Base-by-base conservation (phyloP, 1,139 yeast species). In the Kluyveromyces sp. region DNA sequence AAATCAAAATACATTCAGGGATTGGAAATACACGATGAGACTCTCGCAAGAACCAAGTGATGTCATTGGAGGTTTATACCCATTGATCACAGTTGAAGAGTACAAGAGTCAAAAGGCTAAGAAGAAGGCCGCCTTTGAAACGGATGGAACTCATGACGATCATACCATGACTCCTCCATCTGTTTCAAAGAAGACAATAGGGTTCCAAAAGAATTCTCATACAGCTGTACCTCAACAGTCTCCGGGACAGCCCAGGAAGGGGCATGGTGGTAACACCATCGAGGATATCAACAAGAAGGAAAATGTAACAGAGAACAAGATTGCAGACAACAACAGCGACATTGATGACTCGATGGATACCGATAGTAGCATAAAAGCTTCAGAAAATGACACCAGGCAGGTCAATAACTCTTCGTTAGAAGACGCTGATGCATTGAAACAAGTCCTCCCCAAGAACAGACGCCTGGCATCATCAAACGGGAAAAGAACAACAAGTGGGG, bases 221-320 rank as follows among this genome's bases (percentile, higher is more conserved):
- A 82, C 84, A 4, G 64, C 60, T 0, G 88, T 92, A 20, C 98
- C 97, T 2, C 77, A 77, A 51, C 87, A 87, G 41, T 86, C 96
- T 1, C 97, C 98, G 0, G 98, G 98, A 1, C 98, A 92, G 65
- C 98, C 98, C 29, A 76, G 98, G 60, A 92, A 92, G 58, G 74
- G 74, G 38, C 73, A 55, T 63, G 71, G 58, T 44, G 65, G 66
- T 17, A 57, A 61, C 37, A 62, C 63, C 7, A 55, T 61, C 29
- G 66, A 61, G 45, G 57, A 55, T 41, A 55, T 60, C 31, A 50
- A 51, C 36, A 54, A 48, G 32, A 45, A 41, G 18, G 39, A 40
- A n/a, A 37, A 36, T n/a, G 36, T 20, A 9, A 9, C 26, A 7
- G 38, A 36, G 7, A 33, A 17, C 7, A 43, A 37, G 33, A 31